These are phyloP conservation scores for Trametes maxima DNA, from an alignment of 768 basidiomycete species.

Conservation along the genomic window DNA sequence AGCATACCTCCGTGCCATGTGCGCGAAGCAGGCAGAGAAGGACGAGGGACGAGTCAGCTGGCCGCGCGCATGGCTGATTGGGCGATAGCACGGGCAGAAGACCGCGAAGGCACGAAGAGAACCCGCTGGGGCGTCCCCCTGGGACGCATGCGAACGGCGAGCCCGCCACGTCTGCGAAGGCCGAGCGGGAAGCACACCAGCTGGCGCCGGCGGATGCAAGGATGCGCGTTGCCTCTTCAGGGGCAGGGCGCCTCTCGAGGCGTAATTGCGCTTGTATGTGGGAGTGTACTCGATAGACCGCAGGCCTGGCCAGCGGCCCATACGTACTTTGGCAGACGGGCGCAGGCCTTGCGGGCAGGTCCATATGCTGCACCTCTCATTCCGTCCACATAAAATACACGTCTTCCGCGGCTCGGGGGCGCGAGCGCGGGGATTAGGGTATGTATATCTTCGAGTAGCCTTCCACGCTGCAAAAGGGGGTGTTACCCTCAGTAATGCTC, in stretches of 20 bases:
- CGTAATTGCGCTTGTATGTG: slow-evolving; percentile 3
- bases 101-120: background rate
- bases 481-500: background rate
- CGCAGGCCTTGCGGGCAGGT: background rate
- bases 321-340: background rate
- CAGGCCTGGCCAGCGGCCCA: slow-evolving; percentile 1
- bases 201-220: background rate
- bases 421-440: slow-evolving; percentile 37
- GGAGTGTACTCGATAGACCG: slow-evolving; percentile 5
- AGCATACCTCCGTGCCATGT: slow-evolving; percentile 2
- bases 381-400: slow-evolving; percentile 3
- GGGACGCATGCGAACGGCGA: no score
- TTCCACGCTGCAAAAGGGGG: slow-evolving; percentile 38
- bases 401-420: background rate
- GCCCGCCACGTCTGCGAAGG: no score
- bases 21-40: background rate
- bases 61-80: background rate
- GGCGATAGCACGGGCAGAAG: slow-evolving; percentile 7
- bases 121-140: background rate
- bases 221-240: background rate
- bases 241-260: background rate
- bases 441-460: slow-evolving; percentile 67
- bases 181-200: no score
- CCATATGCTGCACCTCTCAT: slow-evolving; percentile 4
- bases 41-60: background rate